Evolutionary conservation across 306 rosid species (phyloP).

Genomic region (Crotalaria pallida): DNA sequence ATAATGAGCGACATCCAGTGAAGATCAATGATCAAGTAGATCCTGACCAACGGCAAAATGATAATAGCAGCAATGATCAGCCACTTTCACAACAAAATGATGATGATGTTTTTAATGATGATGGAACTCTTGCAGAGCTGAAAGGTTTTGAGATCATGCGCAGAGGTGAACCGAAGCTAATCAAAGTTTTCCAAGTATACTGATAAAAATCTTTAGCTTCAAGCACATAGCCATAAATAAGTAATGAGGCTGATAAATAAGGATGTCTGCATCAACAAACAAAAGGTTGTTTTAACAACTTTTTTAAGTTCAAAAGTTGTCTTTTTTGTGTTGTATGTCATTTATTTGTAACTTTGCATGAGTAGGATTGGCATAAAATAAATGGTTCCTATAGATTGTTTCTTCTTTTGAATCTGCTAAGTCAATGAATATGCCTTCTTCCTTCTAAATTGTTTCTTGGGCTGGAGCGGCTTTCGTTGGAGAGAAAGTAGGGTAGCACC

Average conservation of each 20-base stretch:
- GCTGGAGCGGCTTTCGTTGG: not conserved
- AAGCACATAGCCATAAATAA: too few species aligned
- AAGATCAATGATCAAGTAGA: constrained; percentile 26
- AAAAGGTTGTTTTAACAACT: not conserved
- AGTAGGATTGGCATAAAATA: not conserved
- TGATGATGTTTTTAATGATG: constrained; percentile 44
- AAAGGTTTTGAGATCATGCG: too few species aligned
- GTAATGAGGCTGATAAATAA: too few species aligned
- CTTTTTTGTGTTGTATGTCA: constrained; percentile 5
- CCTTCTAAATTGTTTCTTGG: not conserved
- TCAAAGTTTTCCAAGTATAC: too few species aligned
- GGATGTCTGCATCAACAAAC: not conserved
- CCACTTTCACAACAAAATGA: constrained; percentile 30
- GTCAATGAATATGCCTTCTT: not conserved
- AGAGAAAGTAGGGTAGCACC: not conserved
- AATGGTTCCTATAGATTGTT: not conserved
- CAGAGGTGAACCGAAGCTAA: too few species aligned
- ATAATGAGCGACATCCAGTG: constrained; percentile 26
- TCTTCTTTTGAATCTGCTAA: not conserved
- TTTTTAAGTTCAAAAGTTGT: not conserved
- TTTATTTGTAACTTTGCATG: not conserved
- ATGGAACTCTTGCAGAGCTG: too few species aligned
- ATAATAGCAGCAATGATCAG: constrained; percentile 25
- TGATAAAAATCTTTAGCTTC: too few species aligned
- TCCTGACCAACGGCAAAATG: constrained; percentile 29